These are phyloP conservation scores for Aspergillus sp. DNA, from an alignment of 2,329 filamentous ascomycete genomes.

Conservation along the genomic window DNA sequence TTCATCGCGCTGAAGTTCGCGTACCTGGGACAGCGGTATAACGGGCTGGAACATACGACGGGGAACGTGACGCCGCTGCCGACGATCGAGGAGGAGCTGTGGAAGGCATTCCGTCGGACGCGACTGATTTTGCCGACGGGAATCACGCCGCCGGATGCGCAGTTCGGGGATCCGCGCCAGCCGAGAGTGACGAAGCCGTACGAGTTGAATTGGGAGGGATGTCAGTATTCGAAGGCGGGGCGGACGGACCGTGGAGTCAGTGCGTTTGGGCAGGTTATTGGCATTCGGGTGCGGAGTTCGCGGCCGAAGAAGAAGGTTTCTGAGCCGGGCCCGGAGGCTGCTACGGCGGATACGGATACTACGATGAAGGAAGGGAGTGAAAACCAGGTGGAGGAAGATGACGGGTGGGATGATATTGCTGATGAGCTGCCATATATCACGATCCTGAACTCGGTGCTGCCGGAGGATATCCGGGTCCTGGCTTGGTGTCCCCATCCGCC, in stretches of 20 bases:
- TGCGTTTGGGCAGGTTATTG: slow-evolving; percentile 94
- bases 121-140: slow-evolving; percentile 74
- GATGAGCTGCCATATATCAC: slow-evolving; percentile 84
- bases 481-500: slow-evolving; percentile 90
- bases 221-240: slow-evolving; percentile 93
- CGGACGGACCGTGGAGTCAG: slow-evolving; percentile 91
- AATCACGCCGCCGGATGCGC: slow-evolving; percentile 32
- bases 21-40: slow-evolving; percentile 87
- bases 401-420: slow-evolving; percentile 62
- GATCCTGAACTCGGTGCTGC: slow-evolving; percentile 82
- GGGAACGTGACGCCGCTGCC: slow-evolving; percentile 67
- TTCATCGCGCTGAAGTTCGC: slow-evolving; percentile 90
- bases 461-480: slow-evolving; percentile 82
- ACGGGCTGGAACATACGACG: slow-evolving; percentile 85
- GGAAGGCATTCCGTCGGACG: slow-evolving; percentile 82
- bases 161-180: slow-evolving; percentile 38
- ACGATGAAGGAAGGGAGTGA: slow-evolving; percentile 15
- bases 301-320: slow-evolving; percentile 51
- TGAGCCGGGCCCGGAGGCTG: not conserved
- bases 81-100: slow-evolving; percentile 89
- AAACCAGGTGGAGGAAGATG: slow-evolving; percentile 18
- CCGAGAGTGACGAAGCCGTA: slow-evolving; percentile 42
- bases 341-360: slow-evolving; percentile 10
- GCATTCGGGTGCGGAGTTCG: slow-evolving; percentile 77
- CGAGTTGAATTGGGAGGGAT: slow-evolving; percentile 73